phyloP scores from a whole-genome alignment of 164 flowering plant species.

The Malania oleifera region DNA sequence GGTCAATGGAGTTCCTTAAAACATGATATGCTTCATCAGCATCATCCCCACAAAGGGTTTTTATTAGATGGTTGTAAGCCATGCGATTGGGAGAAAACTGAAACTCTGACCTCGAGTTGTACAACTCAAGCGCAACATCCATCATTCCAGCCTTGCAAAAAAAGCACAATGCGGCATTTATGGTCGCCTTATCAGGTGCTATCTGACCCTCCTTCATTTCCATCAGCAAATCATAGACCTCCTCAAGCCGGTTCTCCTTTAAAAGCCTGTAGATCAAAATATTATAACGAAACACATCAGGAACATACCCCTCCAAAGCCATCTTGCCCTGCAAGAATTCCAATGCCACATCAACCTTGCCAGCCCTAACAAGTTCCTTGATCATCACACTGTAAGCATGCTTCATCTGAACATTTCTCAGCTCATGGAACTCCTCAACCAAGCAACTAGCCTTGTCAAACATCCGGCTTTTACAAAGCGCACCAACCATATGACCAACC shows the following conservation, averaged over 20 bases:
- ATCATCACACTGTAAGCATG: conserved; percentile 50
- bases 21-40: conserved; percentile 56
- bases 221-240: conserved; percentile 57
- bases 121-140: conserved; percentile 65
- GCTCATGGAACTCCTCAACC: conserved; percentile 39
- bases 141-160: conserved; percentile 87
- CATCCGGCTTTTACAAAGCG: conserved; percentile 36
- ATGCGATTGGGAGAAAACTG: conserved; percentile 47
- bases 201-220: conserved; percentile 62
- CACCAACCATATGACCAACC: conserved; percentile 41
- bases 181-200: conserved; percentile 62
- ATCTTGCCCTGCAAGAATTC: conserved; percentile 45
- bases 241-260: conserved; percentile 48
- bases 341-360: conserved; percentile 46
- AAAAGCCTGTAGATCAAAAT: conserved; percentile 53
- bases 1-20: conserved; percentile 40
- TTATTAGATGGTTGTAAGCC: conserved; percentile 61
- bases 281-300: conserved; percentile 54
- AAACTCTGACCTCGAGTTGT: conserved; percentile 41
- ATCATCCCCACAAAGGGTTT: conserved; percentile 57
- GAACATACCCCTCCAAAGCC: conserved; percentile 47
- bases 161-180: conserved; percentile 68
- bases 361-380: conserved; percentile 41
- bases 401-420: conserved; percentile 27
- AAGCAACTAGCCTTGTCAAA: conserved; percentile 41